Base-by-base conservation (phyloP, 306 rosid genomes). In the Trichosanthes cucumerina region DNA sequence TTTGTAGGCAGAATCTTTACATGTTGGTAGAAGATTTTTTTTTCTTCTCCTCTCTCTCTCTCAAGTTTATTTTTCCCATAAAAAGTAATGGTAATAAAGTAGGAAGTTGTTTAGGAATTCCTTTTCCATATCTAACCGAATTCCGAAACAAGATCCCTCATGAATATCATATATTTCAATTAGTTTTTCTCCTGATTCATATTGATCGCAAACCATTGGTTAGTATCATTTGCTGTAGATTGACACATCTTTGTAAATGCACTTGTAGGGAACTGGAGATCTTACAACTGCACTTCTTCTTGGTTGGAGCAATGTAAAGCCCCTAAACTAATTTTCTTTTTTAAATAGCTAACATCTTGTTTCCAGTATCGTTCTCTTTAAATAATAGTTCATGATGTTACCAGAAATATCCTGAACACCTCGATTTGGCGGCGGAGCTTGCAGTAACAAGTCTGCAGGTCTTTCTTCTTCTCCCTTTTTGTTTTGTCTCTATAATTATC, bases 391-490 rank as follows among this genome's bases (percentile, higher is more conserved):
- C 38, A 52, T 77, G 75, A 2, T 85, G 78, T 18, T 76, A 75
- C 60, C 86, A 93, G 98, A 93, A 87, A 93, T 91, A 89, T 78
- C 89, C 88, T 2, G 86, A 91, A 75, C 80, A 83, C 86, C 91
- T 93, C 50, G 90, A 80, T 76, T 86, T 82, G 78, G 96, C 94
- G 34, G 94, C 96, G 1, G 96, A 93, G 89, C 96, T 91, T 81
- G 90, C 98, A 7, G 98, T 91, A 41, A 88, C 98, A 72, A 85
- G 93, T 80, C 78, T 93, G 86, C 98, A 93, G 98, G 98, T 93
- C 81, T 49, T 66, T 76, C 38, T 77, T 71, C 66, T 66, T 46
- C 19, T 54, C 68, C 53, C 53, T 43, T 2, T 18, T 49, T 52
- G 33, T 28, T 50, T 23, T 6, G 15, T 57, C 21, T 59, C 36